These are phyloP conservation scores for Caulochytrium protostelioides DNA, from an alignment of 371 early-diverging fungal species.

Conservation along the genomic window DNA sequence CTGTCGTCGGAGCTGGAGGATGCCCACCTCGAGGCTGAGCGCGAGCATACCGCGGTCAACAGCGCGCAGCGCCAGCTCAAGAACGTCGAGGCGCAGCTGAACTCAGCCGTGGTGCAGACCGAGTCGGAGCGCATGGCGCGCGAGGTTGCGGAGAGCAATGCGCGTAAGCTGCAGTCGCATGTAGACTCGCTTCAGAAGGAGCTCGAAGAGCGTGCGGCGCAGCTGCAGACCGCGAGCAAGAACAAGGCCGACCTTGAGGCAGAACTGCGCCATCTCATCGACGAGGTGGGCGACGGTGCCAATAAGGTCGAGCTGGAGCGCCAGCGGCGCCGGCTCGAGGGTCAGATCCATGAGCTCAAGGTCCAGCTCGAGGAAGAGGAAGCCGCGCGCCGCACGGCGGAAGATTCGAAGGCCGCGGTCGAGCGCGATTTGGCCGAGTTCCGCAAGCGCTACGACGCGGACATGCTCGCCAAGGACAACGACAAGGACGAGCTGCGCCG, in stretches of 20 bases:
- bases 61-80: constrained; percentile 36
- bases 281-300: constrained; percentile 57
- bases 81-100: constrained; percentile 31
- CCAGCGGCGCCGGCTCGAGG: constrained; percentile 34
- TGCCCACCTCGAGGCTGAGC: constrained; percentile 40
- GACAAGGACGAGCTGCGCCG: constrained; percentile 50
- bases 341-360: constrained; percentile 31
- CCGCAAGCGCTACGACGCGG: constrained; percentile 35
- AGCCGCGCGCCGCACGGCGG: constrained; percentile 24
- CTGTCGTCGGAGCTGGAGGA: constrained; percentile 49
- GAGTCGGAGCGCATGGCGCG: constrained; percentile 44
- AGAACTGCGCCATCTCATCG: constrained; percentile 44
- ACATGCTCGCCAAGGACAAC: constrained; percentile 39
- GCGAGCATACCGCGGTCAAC: constrained; percentile 38
- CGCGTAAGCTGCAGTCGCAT: constrained; percentile 30
- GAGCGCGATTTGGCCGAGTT: constrained; percentile 44
- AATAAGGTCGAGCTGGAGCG: constrained; percentile 53
- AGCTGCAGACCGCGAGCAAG: constrained; percentile 26
- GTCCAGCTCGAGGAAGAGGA: constrained; percentile 40
- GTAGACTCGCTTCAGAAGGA: constrained; percentile 34
- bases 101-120: constrained; percentile 20
- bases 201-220: constrained; percentile 30
- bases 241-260: constrained; percentile 44
- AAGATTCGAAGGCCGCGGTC: constrained; percentile 35
- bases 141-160: constrained; percentile 33